Base-by-base conservation (phyloP, 1,284 basidiomycete genomes). In the Lentinus polychrous region DNA sequence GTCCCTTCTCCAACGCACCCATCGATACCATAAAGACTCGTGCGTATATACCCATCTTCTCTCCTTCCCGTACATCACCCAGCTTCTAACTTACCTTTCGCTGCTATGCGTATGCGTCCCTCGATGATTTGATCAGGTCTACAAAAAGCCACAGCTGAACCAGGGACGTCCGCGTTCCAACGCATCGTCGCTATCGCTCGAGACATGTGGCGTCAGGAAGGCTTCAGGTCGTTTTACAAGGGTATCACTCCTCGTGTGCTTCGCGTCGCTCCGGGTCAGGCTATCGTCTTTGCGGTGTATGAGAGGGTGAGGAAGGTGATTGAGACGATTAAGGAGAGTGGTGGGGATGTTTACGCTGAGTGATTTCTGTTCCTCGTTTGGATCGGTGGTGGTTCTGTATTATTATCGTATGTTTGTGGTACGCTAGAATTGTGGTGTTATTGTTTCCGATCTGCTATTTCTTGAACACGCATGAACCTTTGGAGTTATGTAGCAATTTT, bases 11-110 rank as follows among this genome's bases (percentile, higher is more conserved):
- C 23, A 97, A 97, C 59, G 94, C 94, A 4, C 94, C 94, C 0
- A 94, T 97, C 54, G 94, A 98, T 70, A 97, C 94, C 2, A 97
- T 97, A 66, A 97, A 98, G 70, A 97, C 94, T 46, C 83, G 89
- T 86, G 64, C 58, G 82, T 74, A 12, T 23, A 17, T 49, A 40
- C 33, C 37, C 42, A 17, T 41, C 20, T 42, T 40, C 40, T 33
- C 47, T 45, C 31, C 41, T 23, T 22, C 22, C 36, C 24, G 48
- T 41, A 50, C 20, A 18, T 37, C 17, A 24, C 24, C 17, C 23
- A n/a, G n/a, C 10, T 27, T 14, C 27, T 36, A 2, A 8, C 35
- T 23, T 27, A 24, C 17, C 12, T 22, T 12, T 34, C 23, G 11
- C 33, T 32, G n/a, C n/a, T n/a, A n/a, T n/a, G n/a, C n/a, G n/a